Base-by-base conservation (phyloP, 345 rosid genomes). In the Brassica cretica region DNA sequence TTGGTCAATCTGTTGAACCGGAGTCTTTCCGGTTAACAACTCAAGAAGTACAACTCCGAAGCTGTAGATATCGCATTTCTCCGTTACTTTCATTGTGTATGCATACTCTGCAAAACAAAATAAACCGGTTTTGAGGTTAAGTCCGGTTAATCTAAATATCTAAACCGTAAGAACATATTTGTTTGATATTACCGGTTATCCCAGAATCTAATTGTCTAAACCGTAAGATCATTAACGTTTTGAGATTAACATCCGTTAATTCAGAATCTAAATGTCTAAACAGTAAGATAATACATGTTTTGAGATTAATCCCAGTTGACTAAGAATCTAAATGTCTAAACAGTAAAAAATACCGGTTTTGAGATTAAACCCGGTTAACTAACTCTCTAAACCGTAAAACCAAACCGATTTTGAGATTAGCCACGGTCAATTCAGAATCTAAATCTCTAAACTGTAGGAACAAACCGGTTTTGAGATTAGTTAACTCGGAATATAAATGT, bases 11-110 rank as follows among this genome's bases (percentile, higher is more conserved):
- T 93, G 88, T 71, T 93, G 99, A 39, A 96, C 97, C 0, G 99
- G 97, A 55, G 90, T 74, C 79, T 82, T 93, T 9, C 99, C 99
- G 0, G 99, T 96, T 69, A 90, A 79, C 88, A 90, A 64, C 73
- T 90, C 96, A 11, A 90, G 73, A 9, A 89, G 83, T 25, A 96
- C 96, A 6, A 96, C 99, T 30, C 99, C 99, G 4, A 88, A 96
- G 85, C 99, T 96, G 74, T 96, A 96, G 77, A 84, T 87, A 82
- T 96, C 99, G 41, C 99, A 91, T 85, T 91, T 96, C 85, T 96
- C 99, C 0, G 97, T 91, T 53, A 93, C 93, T 81, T 89, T 96
- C 99, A 93, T 89, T 0, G 98, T 91, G 86, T 91, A 96, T 6
- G 99, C 99, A 80, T 93, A 93, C 80, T 93, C 99, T 90, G 88